phyloP scores from a whole-genome alignment of 2,329 filamentous ascomycete species.

The Nothopassalora personata region DNA sequence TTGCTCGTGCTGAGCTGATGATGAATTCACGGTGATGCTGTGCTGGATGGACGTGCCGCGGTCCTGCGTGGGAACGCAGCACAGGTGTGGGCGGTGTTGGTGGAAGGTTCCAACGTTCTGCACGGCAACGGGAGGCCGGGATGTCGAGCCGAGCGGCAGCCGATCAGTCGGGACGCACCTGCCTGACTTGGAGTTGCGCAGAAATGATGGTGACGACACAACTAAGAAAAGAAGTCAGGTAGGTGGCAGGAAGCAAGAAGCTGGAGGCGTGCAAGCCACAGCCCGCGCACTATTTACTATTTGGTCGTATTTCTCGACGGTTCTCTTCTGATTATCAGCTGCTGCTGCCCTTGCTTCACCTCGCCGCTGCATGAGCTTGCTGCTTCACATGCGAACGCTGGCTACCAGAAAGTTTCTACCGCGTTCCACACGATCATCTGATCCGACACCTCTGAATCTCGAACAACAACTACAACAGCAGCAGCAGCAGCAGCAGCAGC shows the following conservation, averaged over 20 bases:
- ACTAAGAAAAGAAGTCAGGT: not conserved
- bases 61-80: not conserved
- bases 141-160: not conserved
- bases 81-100: not conserved
- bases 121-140: not conserved
- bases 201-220: not conserved
- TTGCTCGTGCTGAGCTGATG: not conserved
- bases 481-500: not conserved
- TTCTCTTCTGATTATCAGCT: not conserved
- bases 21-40: not conserved
- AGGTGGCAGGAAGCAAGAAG: too few relatives aligned
- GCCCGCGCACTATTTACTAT: too few relatives aligned
- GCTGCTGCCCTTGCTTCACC: not conserved
- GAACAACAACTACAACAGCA: not conserved
- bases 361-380: not conserved
- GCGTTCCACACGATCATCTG: not conserved
- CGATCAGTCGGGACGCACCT: not conserved
- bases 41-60: not conserved
- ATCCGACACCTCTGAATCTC: not conserved
- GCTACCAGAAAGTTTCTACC: not conserved
- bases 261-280: not conserved
- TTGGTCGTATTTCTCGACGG: not conserved
- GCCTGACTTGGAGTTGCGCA: not conserved
- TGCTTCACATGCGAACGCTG: constrained; percentile 9
- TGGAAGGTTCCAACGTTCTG: not conserved